Percentiles rank a stretch among this genome's conserved stretches.
Evolutionary conservation across 139 green algal genomes (phyloP).

Genomic region (Yamagishiella unicocca): DNA sequence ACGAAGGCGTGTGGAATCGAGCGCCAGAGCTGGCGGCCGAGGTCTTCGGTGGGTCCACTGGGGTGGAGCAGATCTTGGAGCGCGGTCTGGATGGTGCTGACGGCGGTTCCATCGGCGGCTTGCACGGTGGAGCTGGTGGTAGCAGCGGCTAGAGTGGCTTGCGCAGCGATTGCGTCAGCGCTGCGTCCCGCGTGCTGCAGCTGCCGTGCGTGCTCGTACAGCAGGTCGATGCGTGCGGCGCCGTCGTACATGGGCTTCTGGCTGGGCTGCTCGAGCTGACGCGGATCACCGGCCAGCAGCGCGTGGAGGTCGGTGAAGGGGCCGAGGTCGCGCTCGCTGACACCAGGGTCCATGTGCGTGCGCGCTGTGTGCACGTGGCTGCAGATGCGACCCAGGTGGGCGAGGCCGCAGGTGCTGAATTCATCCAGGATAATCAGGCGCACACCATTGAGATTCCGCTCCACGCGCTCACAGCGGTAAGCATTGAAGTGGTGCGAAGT

Average conservation of each 20-base stretch:
- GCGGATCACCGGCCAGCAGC: neutral
- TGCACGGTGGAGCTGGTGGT: neutral
- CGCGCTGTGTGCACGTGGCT: neutral
- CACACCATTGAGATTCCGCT: neutral
- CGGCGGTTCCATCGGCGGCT: too few relatives aligned
- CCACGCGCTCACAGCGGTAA: neutral
- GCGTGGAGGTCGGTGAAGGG: neutral
- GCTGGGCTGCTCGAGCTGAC: neutral
- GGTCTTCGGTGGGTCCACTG: neutral
- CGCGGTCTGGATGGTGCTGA: too few relatives aligned
- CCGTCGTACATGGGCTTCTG: neutral
- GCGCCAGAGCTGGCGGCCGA: neutral
- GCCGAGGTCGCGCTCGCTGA: neutral
- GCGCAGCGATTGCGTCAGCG: neutral
- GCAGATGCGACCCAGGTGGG: neutral
- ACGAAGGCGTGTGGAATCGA: neutral
- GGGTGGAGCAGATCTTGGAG: neutral
- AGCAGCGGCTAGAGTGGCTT: too few relatives aligned
- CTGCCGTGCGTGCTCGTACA: neutral
- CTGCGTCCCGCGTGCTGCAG: neutral
- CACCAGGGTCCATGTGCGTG: neutral
- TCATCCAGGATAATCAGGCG: slow-evolving; percentile 16
- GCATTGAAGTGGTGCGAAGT: neutral
- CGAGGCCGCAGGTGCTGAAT: slow-evolving; percentile 1
- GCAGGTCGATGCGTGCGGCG: neutral